Evolutionary conservation across 1,284 basidiomycete genomes (phyloP), one percentile per base, ranked within the genome.

Genomic region (Apiotrichum laibachii): DNA sequence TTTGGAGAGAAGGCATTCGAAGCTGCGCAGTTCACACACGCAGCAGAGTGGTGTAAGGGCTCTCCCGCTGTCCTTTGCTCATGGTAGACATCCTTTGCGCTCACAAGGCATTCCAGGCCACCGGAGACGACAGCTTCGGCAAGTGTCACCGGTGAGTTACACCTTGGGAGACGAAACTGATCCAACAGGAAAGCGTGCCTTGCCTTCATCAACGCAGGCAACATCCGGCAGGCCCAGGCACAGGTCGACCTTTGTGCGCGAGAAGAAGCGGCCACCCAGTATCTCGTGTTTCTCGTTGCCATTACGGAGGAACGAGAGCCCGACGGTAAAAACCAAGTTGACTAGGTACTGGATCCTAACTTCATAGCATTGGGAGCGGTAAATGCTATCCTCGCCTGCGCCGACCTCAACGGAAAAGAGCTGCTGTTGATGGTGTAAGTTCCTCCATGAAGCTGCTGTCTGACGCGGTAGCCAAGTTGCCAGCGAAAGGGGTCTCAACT

Each of bases 211-310:
- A 42, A 61, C 26, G 49, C 35, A 0, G 53, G 45, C 5, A 53
- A 57, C 9, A 31, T 47, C 1, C 49, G 15, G 0, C n/a, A 21
- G 11, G 60, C 60, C 2, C 43, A 47, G 15, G 42, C 37, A 5
- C 56, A 52, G 18, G 48, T 65, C 2, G 35, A 58, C 19, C 31
- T 51, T 13, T 65, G 61, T 46, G 49, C 63, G 0, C 22, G 56
- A 0, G 35, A 39, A 1, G 65, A 65, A 21, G 63, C 65, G 2
- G 39, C 63, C 0, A 67, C 63, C 0, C 65, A 67, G 31, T 65
- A 67, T 39, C 61, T 67, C 7, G 34, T 37, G 22, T 67, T 65
- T 34, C 55, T 67, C 2, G 31, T 59, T 5, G 65, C 65, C 2
- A 45, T 48, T 1, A 34, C 49, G 10, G 33, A 55, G 43, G 51